phyloP scores from a whole-genome alignment of 768 basidiomycete genomes.

The Kwoniella pini region DNA sequence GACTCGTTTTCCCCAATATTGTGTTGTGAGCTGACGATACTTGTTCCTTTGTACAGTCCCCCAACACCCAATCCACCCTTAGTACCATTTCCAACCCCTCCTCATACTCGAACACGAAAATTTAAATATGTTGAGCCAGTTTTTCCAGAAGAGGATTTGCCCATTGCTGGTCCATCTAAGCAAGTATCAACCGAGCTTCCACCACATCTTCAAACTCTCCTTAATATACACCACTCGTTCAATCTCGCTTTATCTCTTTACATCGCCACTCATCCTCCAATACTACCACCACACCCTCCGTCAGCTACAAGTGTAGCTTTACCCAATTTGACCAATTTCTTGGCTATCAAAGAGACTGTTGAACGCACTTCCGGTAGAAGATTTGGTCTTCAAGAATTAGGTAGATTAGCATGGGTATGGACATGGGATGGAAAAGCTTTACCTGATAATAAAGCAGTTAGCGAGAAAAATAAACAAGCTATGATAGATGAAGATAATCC shows the following conservation, averaged over 20 bases:
- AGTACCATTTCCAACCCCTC: constrained; percentile 51
- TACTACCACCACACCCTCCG: constrained; percentile 48
- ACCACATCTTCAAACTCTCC: constrained; percentile 47
- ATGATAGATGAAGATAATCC: constrained; percentile 39
- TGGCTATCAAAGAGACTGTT: constrained; percentile 45
- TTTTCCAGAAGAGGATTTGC: constrained; percentile 3
- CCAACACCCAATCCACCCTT: constrained; percentile 51
- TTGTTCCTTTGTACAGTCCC: constrained; percentile 15
- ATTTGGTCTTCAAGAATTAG: constrained; percentile 48
- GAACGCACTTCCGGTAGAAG: constrained; percentile 43
- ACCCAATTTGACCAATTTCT: constrained; percentile 45
- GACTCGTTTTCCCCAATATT: not conserved
- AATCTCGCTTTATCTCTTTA: constrained; percentile 51
- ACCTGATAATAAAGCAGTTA: constrained; percentile 26
- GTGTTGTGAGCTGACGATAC: constrained; percentile 1
- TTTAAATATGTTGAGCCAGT: constrained; percentile 15
- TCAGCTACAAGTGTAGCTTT: constrained; percentile 34
- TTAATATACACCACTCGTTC: constrained; percentile 48
- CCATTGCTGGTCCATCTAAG: constrained; percentile 1
- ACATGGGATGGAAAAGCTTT: constrained; percentile 43
- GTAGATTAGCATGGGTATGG: constrained; percentile 52
- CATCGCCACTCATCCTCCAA: constrained; percentile 51
- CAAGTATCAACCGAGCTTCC: constrained; percentile 26
- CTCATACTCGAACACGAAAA: constrained; percentile 26
- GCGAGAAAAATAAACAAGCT: constrained; percentile 19